Conservation (phyloP, 164 flowering plant genomes). For the Warburgia ugandensis region DNA sequence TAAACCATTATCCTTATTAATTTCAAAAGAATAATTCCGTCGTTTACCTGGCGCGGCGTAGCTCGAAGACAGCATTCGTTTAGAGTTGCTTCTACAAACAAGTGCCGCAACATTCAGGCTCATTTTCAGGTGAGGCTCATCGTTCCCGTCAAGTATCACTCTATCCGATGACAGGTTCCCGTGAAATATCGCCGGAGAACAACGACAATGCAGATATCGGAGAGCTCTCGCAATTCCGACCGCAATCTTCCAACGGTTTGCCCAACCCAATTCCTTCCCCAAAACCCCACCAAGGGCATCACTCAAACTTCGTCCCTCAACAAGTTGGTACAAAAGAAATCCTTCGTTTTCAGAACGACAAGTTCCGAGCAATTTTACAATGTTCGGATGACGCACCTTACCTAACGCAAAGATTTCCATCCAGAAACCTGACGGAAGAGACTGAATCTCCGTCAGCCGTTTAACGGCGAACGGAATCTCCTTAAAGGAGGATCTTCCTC, state of each 20-base stretch:
- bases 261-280: slow-evolving; percentile 37
- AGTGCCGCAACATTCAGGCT: slow-evolving; percentile 28
- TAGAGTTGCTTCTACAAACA: slow-evolving; percentile 15
- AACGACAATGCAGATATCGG: slow-evolving; percentile 36
- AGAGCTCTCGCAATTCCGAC: slow-evolving; percentile 58
- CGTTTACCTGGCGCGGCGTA: slow-evolving; percentile 57
- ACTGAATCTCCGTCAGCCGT: slow-evolving; percentile 21
- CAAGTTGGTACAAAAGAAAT: slow-evolving; percentile 37
- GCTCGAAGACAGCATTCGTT: slow-evolving; percentile 35
- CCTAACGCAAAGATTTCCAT: slow-evolving; percentile 28
- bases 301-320: slow-evolving; percentile 39
- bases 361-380: slow-evolving; percentile 38
- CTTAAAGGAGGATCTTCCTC: slow-evolving; percentile 23
- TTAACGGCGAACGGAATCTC: slow-evolving; percentile 33
- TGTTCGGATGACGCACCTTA: slow-evolving; percentile 43
- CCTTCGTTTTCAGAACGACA: slow-evolving; percentile 43
- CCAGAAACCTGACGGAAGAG: slow-evolving; percentile 30
- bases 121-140: slow-evolving; percentile 43
- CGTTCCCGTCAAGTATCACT: slow-evolving; percentile 39
- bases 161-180: slow-evolving; percentile 44
- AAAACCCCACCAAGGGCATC: slow-evolving; percentile 24
- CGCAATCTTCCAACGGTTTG: slow-evolving; percentile 32
- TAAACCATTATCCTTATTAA: too few species aligned
- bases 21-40: too few species aligned
- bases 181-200: slow-evolving; percentile 28